Percentiles rank a stretch among this genome's conserved stretches.
Evolutionary conservation across 352 stramenopile species (phyloP).

Genomic region (Globisporangium paroecandrum): DNA sequence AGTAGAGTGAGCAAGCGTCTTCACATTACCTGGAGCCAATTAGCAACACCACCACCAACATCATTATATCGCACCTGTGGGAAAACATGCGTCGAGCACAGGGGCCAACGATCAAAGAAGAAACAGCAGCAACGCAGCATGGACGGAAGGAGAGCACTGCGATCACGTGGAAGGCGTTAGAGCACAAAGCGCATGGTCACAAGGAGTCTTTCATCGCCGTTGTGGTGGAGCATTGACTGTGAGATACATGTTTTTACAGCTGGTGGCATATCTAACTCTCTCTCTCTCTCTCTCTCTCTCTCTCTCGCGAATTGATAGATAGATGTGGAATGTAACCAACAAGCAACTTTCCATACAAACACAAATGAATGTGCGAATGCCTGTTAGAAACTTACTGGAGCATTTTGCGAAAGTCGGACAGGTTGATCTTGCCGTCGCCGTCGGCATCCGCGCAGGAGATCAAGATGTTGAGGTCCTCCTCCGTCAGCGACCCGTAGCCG

Average conservation of each 20-base stretch:
- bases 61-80: slow-evolving; percentile 11
- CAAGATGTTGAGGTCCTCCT: slow-evolving; percentile 83
- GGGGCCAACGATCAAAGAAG: not conserved
- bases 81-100: not conserved
- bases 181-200: slow-evolving; percentile 1
- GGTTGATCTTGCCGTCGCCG: slow-evolving; percentile 70
- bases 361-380: not conserved
- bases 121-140: not conserved
- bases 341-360: not conserved
- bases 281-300: not conserved
- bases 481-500: slow-evolving; percentile 72
- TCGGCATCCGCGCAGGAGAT: slow-evolving; percentile 86
- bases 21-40: not conserved
- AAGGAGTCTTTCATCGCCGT: not conserved
- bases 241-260: not conserved
- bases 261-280: not conserved
- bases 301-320: not conserved
- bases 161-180: not conserved
- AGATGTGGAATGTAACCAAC: not conserved
- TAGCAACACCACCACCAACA: not conserved
- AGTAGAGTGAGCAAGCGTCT: slow-evolving; percentile 9
- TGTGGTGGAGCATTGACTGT: not conserved
- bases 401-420: slow-evolving; percentile 81
- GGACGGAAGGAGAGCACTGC: not conserved
- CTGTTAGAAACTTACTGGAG: slow-evolving; percentile 25